These are phyloP conservation scores for Xylariaceae sp. DNA, from an alignment of 2,329 filamentous ascomycete species.

Conservation along the genomic window DNA sequence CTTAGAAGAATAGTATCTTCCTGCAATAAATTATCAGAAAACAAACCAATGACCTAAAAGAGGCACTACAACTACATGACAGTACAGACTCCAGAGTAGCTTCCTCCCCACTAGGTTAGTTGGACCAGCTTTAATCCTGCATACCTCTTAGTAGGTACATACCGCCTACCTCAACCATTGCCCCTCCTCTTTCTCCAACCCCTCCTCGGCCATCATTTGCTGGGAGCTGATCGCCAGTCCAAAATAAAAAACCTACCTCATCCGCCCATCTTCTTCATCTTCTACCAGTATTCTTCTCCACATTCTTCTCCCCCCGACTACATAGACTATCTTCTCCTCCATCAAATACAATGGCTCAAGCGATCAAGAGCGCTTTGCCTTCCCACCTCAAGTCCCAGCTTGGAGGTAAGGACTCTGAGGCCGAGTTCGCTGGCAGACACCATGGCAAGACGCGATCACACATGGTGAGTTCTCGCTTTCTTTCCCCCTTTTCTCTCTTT, in stretches of 20 bases:
- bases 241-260: constrained; percentile 19
- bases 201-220: constrained; percentile 18
- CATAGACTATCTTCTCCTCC: constrained; percentile 4
- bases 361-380: constrained; percentile 72
- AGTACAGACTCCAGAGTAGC: no score
- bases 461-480: constrained; percentile 59
- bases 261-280: constrained; percentile 20
- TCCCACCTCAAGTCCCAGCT: constrained; percentile 71
- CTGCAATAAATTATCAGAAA: no score
- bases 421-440: constrained; percentile 59
- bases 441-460: constrained; percentile 84
- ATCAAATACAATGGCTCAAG: constrained; percentile 57
- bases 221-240: constrained; percentile 1
- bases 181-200: constrained; percentile 13
- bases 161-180: not conserved
- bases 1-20: no score
- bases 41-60: not conserved
- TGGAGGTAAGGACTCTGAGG: constrained; percentile 40
- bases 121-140: no score
- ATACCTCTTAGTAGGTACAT: not conserved
- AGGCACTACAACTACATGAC: no score
- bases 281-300: constrained; percentile 1
- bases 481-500: constrained; percentile 3
- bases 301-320: not conserved
- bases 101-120: no score